phyloP scores from a whole-genome alignment of 2,329 filamentous ascomycete genomes.

The Curvularia lunata region DNA sequence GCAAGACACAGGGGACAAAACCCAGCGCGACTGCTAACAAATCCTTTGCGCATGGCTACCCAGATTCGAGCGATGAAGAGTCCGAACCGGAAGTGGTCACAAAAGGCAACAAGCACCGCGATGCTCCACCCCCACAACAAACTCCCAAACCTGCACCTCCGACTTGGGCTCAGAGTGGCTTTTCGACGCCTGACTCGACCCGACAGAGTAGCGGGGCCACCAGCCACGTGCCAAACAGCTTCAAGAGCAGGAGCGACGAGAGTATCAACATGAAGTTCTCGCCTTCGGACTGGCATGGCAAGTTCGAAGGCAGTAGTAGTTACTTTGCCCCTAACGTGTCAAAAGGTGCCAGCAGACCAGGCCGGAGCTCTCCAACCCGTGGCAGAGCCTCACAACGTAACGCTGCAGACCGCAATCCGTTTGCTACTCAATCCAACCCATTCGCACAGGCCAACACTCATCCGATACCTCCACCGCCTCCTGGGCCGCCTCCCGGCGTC shows the following conservation, averaged over 20 bases:
- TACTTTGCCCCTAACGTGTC: constrained; percentile 51
- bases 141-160: constrained; percentile 27
- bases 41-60: constrained; percentile 39
- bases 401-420: constrained; percentile 25
- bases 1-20: constrained; percentile 34
- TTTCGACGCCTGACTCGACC: constrained; percentile 28
- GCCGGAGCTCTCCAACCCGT: constrained; percentile 41
- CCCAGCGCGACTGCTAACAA: constrained; percentile 29
- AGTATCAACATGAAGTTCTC: constrained; percentile 59
- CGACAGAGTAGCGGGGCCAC: constrained; percentile 21
- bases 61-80: constrained; percentile 41
- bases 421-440: constrained; percentile 25
- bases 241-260: constrained; percentile 57
- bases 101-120: constrained; percentile 22
- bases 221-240: constrained; percentile 33
- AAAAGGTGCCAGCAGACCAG: constrained; percentile 31
- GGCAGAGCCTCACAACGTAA: constrained; percentile 37
- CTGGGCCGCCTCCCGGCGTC: constrained; percentile 35
- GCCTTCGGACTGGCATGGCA: constrained; percentile 55
- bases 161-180: constrained; percentile 24
- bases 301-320: constrained; percentile 52
- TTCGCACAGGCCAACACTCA: constrained; percentile 26
- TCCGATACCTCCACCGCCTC: constrained; percentile 41
- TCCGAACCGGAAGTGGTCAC: constrained; percentile 33
- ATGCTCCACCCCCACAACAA: constrained; percentile 24